Conservation (phyloP, 345 rosid genomes). For the Populus deltoides region DNA sequence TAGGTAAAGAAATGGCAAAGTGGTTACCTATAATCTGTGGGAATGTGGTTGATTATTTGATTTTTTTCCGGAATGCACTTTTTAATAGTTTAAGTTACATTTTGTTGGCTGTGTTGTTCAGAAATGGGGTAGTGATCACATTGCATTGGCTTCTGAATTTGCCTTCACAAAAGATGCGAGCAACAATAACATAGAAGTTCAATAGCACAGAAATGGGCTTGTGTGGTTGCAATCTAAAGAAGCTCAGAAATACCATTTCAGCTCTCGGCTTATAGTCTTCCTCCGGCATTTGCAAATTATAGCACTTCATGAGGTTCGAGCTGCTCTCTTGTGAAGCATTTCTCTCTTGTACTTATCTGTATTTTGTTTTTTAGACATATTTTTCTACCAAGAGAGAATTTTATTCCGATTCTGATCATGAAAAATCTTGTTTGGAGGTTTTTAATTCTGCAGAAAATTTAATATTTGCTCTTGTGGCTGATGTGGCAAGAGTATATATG, state of each 20-base stretch:
- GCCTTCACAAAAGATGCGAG: conserved; percentile 38
- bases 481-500: too few species aligned
- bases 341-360: background rate
- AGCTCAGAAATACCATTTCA: background rate
- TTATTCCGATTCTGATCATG: background rate
- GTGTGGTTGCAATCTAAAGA: background rate
- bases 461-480: background rate
- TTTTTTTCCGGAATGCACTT: background rate
- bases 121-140: conserved; percentile 99
- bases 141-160: conserved; percentile 82
- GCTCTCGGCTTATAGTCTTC: background rate
- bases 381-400: background rate
- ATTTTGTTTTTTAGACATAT: background rate
- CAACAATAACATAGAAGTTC: conserved; percentile 14
- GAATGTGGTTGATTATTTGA: background rate
- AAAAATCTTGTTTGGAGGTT: too few species aligned
- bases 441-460: background rate
- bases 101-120: conserved; percentile 25
- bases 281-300: background rate
- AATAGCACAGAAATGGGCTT: background rate
- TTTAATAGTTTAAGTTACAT: background rate
- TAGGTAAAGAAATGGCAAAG: background rate
- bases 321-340: background rate
- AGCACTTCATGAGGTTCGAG: background rate
- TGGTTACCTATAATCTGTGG: background rate